Evolutionary conservation across 2,329 filamentous ascomycete species (phyloP), one percentile per base, ranked within the genome.

Genomic region (Aspergillus jensenii): DNA sequence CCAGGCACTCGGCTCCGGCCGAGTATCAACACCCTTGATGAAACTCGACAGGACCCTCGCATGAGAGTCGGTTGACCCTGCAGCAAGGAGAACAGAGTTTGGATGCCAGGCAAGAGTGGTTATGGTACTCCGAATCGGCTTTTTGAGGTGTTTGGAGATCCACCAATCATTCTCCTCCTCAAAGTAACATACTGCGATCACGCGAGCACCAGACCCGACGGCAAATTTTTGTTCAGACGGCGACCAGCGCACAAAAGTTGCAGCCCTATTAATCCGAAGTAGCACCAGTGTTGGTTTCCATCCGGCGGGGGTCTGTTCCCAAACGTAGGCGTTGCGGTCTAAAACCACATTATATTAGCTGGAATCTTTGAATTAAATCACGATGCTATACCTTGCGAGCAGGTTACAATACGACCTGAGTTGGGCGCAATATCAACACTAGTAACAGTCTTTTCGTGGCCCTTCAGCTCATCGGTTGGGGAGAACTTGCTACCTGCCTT

Each of bases 131-230:
- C 93, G 90, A 69, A 99, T 96, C 19, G 95, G 95, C 84, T 98
- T 99, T 86, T 98, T 98, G 72, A 99, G 80, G 78, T 99, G 95
- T 83, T 99, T 99, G 39, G 93, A 97, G 43, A 99, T 93, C 95
- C 95, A 99, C 95, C 95, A 99, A 81, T 99, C 93, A 78, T 99
- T 97, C 78, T 99, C 95, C 75, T 96, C 91, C 73, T 99, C 95
- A 68, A 99, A 99, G 81, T 98, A 98, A 83, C 95, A 99, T 67
- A 98, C 85, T 41, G 95, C 92, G 69, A 99, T 96, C 64, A 96
- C 90, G 63, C 95, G 88, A 67, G 96, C 95, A 61, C 95, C 95
- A 27, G 93, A 97, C 60, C 95, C 95, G 25, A 98, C 95, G 54
- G 95, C 95, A 75, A 99, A 99, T 78, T 99, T 99, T 74, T 88